Conservation (phyloP, 768 basidiomycete genomes). For the Kwoniella pini region DNA sequence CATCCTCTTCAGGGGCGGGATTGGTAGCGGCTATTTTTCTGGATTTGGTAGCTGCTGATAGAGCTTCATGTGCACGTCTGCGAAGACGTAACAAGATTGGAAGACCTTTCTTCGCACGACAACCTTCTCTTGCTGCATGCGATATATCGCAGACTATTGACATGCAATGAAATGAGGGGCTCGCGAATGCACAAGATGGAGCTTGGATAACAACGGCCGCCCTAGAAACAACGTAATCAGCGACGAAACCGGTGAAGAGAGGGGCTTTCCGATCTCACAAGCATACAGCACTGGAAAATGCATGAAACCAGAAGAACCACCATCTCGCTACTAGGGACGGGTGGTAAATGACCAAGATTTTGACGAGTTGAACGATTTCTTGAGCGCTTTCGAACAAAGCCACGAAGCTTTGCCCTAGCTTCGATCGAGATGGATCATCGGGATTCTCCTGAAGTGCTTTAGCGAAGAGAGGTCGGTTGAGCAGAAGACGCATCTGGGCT, state of each 20-base stretch:
- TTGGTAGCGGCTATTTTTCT: background rate
- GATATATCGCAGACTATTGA: constrained; percentile 52
- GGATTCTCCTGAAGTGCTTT: constrained; percentile 45
- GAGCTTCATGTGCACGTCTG: constrained; percentile 42
- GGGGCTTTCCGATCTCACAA: constrained; percentile 30
- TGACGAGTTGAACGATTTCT: constrained; percentile 51
- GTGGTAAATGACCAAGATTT: constrained; percentile 51
- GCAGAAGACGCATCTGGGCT: constrained; percentile 46
- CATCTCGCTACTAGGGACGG: constrained; percentile 48
- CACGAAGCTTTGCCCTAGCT: constrained; percentile 39
- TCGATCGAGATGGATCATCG: constrained; percentile 42
- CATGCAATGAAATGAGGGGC: constrained; percentile 48
- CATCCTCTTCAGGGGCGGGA: constrained; percentile 41
- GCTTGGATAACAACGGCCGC: constrained; percentile 49
- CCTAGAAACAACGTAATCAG: constrained; percentile 17
- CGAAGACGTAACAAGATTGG: constrained; percentile 46
- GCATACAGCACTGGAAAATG: constrained; percentile 50
- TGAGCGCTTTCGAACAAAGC: constrained; percentile 49
- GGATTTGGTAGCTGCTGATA: constrained; percentile 24
- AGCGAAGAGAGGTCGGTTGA: constrained; percentile 50
- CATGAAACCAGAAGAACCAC: constrained; percentile 52
- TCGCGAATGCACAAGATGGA: constrained; percentile 46
- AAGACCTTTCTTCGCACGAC: constrained; percentile 50
- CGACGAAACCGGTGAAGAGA: background rate
- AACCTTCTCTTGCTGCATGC: constrained; percentile 44